Base-by-base conservation (phyloP, 805 yeast species). In the Ogataea pilisensis region DNA sequence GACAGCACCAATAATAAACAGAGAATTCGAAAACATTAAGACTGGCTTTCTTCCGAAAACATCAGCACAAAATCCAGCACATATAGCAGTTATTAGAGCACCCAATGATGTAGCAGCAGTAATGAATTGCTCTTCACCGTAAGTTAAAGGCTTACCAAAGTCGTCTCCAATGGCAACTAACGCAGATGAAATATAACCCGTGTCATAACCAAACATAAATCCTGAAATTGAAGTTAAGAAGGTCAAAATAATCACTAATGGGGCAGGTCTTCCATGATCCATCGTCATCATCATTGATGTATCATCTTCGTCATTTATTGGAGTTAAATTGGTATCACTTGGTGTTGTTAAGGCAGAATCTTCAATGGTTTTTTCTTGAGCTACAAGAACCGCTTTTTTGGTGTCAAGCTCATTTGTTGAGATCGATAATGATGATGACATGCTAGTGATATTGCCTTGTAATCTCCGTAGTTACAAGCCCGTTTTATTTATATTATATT, bases 31-130 rank as follows among this genome's bases (percentile, higher is more conserved):
- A 31, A 82, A 78, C 73, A 91, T 76, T 37, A 93, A 72, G 39
- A 88, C 85, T 44, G 85, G 82, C 57, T 83, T 89, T 53, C 98
- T 78, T 28, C 99, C 99, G 47, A 84, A 65, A 24, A 76, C 55
- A 58, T 91, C 96, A 34, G 96, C 96, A 24, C 78, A 60, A 0
- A 82, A 62, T 37, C 98, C 99, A 3, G 96, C 95, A 32, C 78
- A 50, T 12, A 85, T 46, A 5, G 95, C 80, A 7, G 93, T 85
- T 19, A 91, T 67, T 32, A 91, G 67, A 2, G 98, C 98, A 45
- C 98, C 99, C 21, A 91, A 69, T 1, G 97, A 87, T 0, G 98
- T 91, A 12, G 97, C 95, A 9, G 96, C 82, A 0, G 98, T 93
- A 54, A 93, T 88, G 50, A 67, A 63, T 53, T 76, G 78, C 50